Conservation (phyloP, 169 alveolate species). For the Eimeria zaria region DNA sequence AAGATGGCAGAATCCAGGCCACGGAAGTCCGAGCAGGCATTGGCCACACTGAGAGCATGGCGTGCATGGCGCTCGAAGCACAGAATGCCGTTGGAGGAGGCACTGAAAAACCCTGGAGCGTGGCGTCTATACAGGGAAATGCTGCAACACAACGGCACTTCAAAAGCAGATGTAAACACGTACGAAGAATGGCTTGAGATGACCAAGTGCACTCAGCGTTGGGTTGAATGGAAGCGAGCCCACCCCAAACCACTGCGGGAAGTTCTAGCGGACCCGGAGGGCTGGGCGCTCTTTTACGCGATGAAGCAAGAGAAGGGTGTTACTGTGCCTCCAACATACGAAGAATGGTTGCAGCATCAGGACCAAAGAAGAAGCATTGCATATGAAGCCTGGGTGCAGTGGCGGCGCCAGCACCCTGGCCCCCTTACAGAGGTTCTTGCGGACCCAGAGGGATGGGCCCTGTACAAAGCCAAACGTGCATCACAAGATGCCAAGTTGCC, state of each 20-base stretch:
- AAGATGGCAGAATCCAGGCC: conserved; percentile 38
- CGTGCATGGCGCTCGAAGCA: conserved; percentile 78
- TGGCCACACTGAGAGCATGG: conserved; percentile 72
- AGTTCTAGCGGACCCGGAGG: conserved; percentile 75
- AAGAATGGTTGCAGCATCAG: conserved; percentile 77
- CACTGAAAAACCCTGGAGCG: conserved; percentile 72
- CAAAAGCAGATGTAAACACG: conserved; percentile 12
- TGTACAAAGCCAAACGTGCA: conserved; percentile 70
- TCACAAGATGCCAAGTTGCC: conserved; percentile 59
- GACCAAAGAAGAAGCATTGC: conserved; percentile 51
- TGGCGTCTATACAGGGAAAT: conserved; percentile 73
- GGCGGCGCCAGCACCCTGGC: conserved; percentile 80
- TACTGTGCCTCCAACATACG: conserved; percentile 67
- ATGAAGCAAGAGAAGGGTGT: conserved; percentile 80
- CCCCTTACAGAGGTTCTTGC: conserved; percentile 80
- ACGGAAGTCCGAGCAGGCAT: conserved; percentile 70
- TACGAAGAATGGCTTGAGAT: conserved; percentile 73
- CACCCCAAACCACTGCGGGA: conserved; percentile 76
- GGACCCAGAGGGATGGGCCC: conserved; percentile 82
- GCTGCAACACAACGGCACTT: conserved; percentile 59
- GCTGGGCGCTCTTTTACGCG: conserved; percentile 76
- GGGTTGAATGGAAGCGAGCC: conserved; percentile 72
- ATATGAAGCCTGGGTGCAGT: conserved; percentile 66
- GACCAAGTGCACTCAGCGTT: conserved; percentile 67
- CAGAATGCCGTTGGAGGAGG: conserved; percentile 79